A percentile compares a stretch with the other conserved stretches of the same genome.
phyloP scores from a whole-genome alignment of 73 alveolate species.

The Symbiodinium natans region DNA sequence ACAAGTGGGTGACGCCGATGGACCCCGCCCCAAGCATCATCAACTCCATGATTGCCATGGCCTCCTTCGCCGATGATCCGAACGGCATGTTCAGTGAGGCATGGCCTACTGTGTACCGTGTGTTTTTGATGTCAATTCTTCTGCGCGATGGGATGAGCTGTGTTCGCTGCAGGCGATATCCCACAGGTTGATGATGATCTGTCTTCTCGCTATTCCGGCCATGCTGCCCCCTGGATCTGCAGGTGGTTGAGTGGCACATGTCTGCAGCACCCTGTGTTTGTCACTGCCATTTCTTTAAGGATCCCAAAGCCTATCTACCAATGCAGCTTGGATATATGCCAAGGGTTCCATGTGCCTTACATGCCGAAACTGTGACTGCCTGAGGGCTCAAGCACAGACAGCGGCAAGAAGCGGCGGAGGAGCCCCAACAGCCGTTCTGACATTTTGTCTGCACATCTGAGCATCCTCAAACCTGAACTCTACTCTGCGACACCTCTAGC shows the following conservation, averaged over 20 bases:
- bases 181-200: neutral
- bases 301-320: neutral
- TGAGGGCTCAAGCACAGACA: neutral
- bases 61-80: neutral
- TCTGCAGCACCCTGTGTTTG: neutral
- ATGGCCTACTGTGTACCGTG: neutral
- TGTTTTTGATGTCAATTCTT: neutral
- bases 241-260: neutral
- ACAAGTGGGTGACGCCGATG: slow-evolving; percentile 48
- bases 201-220: neutral
- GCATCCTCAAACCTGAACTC: too few relatives aligned
- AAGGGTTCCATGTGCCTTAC: too few relatives aligned
- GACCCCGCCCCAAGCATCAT: slow-evolving; percentile 23
- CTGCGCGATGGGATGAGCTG: too few relatives aligned
- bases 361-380: neutral
- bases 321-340: neutral
- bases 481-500: too few relatives aligned
- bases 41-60: slow-evolving; percentile 4
- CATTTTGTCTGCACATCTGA: too few relatives aligned
- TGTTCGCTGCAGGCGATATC: too few relatives aligned
- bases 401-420: slow-evolving; percentile 10
- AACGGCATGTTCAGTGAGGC: neutral
- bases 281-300: neutral
- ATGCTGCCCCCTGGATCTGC: neutral
- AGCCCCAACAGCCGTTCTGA: too few relatives aligned